phyloP scores from a whole-genome alignment of 306 rosid genomes.

The Vicia villosa region DNA sequence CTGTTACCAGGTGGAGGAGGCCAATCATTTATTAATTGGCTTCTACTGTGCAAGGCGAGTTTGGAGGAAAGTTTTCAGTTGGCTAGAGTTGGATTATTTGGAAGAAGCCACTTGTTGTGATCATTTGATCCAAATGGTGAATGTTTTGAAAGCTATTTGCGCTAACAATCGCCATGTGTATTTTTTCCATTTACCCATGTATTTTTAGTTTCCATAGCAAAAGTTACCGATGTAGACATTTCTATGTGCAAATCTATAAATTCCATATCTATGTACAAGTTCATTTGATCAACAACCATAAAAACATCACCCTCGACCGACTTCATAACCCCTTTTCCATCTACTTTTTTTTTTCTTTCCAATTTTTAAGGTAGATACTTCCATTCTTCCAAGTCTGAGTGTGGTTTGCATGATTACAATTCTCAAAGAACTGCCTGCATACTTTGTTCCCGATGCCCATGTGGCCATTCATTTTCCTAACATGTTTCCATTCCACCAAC shows the following conservation, averaged over 20 bases:
- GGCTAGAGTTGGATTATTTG: no score
- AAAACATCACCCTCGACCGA: conserved; percentile 75
- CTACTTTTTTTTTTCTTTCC: conserved; percentile 73
- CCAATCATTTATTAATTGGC: no score
- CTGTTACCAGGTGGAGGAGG: no score
- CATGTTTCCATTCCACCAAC: not conserved
- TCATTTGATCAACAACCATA: conserved; percentile 78
- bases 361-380: conserved; percentile 62
- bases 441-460: not conserved
- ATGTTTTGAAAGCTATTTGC: no score
- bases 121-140: no score
- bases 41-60: no score
- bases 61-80: no score
- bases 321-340: conserved; percentile 88
- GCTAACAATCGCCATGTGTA: no score
- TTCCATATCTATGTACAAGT: conserved; percentile 72
- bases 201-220: no score
- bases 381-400: conserved; percentile 58
- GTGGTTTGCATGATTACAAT: no score
- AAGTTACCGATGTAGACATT: conserved; percentile 2
- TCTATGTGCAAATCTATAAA: conserved; percentile 71
- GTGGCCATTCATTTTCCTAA: not conserved
- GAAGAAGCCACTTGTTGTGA: no score
- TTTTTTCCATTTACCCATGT: no score
- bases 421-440: not conserved